Conservation (phyloP, 805 yeast genomes). For the Wickerhamomyces xylosicus region DNA sequence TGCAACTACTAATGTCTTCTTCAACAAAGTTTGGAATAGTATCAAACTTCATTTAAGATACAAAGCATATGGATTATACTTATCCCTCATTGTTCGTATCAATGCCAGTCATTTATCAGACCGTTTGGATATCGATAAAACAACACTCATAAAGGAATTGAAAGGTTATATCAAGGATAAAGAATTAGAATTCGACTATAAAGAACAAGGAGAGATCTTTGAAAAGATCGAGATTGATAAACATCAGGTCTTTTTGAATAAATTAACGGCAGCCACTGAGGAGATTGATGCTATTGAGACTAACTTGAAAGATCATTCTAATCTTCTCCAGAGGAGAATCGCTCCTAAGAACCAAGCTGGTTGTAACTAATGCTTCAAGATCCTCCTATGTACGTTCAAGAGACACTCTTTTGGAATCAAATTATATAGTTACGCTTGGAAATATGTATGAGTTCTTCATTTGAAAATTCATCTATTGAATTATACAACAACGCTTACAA, state of each 20-base stretch:
- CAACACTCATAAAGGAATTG: constrained; percentile 10
- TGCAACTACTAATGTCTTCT: constrained; percentile 11
- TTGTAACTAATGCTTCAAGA: no score
- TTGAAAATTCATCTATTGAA: no score
- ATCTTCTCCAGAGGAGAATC: background rate
- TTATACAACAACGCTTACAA: no score
- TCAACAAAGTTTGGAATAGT: constrained; percentile 15
- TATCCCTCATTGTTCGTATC: constrained; percentile 20
- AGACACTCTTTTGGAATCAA: no score
- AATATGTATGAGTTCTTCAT: no score
- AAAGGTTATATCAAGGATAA: constrained; percentile 8
- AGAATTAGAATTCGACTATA: constrained; percentile 7
- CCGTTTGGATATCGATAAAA: constrained; percentile 10
- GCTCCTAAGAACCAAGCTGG: background rate
- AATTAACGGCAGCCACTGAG: constrained; percentile 14
- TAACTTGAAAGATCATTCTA: constrained; percentile 2
- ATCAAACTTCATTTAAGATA: constrained; percentile 19
- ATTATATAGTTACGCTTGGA: no score
- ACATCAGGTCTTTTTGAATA: constrained; percentile 7
- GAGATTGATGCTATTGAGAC: constrained; percentile 7
- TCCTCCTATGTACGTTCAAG: no score
- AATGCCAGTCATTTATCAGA: constrained; percentile 10
- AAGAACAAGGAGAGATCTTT: constrained; percentile 8
- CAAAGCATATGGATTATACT: constrained; percentile 22
- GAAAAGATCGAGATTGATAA: constrained; percentile 8